Evolutionary conservation across 305 asterid species (phyloP).

Genomic region (Solanum hybrid): DNA sequence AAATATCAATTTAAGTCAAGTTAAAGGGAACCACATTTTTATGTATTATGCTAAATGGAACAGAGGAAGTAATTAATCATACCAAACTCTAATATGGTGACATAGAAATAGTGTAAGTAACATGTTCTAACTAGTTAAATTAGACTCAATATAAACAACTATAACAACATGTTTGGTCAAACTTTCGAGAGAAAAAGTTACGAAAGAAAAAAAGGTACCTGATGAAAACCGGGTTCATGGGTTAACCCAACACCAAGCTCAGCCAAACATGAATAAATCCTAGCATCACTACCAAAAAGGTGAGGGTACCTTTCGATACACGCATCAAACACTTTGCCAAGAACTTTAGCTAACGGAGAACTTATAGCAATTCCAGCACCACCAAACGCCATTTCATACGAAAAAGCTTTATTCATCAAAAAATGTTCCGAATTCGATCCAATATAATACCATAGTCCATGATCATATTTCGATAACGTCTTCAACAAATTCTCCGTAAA

Average conservation of each 20-base stretch:
- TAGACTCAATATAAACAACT: neutral
- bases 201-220: conserved; percentile 23
- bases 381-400: conserved; percentile 66
- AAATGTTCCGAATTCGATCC: conserved; percentile 62
- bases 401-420: conserved; percentile 58
- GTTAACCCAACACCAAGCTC: conserved; percentile 71
- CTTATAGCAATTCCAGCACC: conserved; percentile 76
- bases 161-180: neutral
- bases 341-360: conserved; percentile 51
- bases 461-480: conserved; percentile 52
- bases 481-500: conserved; percentile 46
- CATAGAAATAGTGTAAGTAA: neutral
- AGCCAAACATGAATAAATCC: conserved; percentile 61
- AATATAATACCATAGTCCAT: conserved; percentile 44
- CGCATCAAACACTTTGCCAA: conserved; percentile 51
- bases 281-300: conserved; percentile 81
- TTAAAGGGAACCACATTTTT: neutral
- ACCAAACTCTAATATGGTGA: neutral
- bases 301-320: conserved; percentile 58
- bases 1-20: too few relatives aligned
- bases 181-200: neutral
- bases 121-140: neutral
- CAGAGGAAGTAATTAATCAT: neutral
- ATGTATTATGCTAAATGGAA: neutral
- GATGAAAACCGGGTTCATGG: conserved; percentile 70